These are phyloP conservation scores for Leccinum subgranulosum DNA, from an alignment of 768 basidiomycete genomes.

Conservation along the genomic window DNA sequence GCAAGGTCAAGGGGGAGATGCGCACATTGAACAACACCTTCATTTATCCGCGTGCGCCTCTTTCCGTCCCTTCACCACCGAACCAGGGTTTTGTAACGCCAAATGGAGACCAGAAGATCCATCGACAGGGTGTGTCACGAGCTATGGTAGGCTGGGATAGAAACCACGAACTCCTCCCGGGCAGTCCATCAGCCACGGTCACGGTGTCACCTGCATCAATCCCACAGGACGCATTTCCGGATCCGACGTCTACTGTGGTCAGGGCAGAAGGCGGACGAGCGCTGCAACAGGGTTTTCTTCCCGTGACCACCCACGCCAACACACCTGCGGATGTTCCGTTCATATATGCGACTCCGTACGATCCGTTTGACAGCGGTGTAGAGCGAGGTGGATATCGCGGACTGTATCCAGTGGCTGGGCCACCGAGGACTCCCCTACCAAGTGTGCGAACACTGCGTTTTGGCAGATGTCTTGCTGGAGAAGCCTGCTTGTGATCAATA, in stretches of 20 bases:
- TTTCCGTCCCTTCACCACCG: neutral
- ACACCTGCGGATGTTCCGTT: neutral
- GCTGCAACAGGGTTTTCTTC: neutral
- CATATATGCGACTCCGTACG: constrained; percentile 12
- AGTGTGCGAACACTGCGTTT: constrained; percentile 17
- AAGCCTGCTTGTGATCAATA: constrained; percentile 12
- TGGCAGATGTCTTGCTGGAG: constrained; percentile 11
- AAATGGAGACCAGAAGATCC: constrained; percentile 1
- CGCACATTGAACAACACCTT: neutral
- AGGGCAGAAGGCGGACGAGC: neutral
- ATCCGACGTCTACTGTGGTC: constrained; percentile 12
- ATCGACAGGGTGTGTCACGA: neutral
- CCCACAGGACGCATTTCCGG: constrained; percentile 24
- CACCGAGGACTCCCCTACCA: neutral
- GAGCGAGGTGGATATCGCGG: neutral
- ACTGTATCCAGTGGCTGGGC: constrained; percentile 8
- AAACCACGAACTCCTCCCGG: constrained; percentile 16
- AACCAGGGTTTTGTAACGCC: neutral
- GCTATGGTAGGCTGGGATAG: constrained; percentile 19
- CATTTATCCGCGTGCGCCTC: neutral
- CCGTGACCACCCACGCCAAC: neutral
- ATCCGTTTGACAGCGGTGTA: constrained; percentile 13
- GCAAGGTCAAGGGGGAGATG: constrained; percentile 1
- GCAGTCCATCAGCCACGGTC: neutral
- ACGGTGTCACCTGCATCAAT: constrained; percentile 3